phyloP scores from a whole-genome alignment of 441 rosid species.

The Aquilaria agallochum region DNA sequence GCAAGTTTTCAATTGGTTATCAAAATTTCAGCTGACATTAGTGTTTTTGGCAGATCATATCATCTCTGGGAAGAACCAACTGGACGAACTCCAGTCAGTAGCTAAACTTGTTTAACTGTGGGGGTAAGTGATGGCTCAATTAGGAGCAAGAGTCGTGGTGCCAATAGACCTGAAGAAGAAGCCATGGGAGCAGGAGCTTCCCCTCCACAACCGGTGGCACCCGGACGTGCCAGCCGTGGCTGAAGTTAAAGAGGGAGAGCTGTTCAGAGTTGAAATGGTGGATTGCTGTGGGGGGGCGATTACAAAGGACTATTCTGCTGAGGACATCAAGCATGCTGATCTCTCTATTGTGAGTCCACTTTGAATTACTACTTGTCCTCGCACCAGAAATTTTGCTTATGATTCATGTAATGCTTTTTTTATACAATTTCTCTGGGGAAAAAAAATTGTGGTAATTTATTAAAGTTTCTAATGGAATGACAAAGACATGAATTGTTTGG shows the following conservation, averaged over 20 bases:
- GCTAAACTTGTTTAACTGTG: no score
- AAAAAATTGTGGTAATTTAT: no score
- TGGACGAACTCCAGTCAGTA: no score
- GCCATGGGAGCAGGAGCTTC: constrained; percentile 61
- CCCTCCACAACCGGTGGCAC: constrained; percentile 67
- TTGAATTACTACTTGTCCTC: background rate
- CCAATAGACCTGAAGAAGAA: constrained; percentile 74
- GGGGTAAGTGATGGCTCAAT: constrained; percentile 22
- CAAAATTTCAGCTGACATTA: no score
- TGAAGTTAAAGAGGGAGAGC: constrained; percentile 36
- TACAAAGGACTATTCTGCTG: constrained; percentile 35
- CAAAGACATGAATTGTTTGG: constrained; percentile 9
- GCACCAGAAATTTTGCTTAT: no score
- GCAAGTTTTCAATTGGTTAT: no score
- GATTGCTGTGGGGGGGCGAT: constrained; percentile 48
- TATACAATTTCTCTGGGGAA: no score
- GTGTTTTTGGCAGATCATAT: no score
- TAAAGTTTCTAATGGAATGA: constrained; percentile 40
- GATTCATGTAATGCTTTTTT: no score
- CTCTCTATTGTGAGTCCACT: constrained; percentile 29
- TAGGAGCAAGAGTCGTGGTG: constrained; percentile 47
- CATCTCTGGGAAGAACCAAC: no score
- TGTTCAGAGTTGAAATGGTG: constrained; percentile 60
- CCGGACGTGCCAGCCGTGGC: constrained; percentile 53
- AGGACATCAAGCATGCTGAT: constrained; percentile 50